Conservation (phyloP, 2,329 filamentous ascomycete species). For the Calonectria fujianensis region DNA sequence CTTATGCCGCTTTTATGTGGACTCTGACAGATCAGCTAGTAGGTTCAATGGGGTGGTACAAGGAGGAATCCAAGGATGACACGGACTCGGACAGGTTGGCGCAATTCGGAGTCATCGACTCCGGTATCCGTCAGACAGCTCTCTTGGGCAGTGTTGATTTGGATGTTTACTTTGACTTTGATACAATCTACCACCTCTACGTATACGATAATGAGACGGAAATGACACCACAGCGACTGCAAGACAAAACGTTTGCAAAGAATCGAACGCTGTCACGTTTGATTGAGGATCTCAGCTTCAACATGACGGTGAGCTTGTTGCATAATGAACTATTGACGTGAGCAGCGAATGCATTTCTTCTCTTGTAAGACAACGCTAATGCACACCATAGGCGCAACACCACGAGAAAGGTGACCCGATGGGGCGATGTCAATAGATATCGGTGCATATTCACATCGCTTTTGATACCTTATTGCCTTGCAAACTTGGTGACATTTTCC, state of each 20-base stretch:
- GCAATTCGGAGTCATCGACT: slow-evolving; percentile 25
- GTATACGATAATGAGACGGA: slow-evolving; percentile 27
- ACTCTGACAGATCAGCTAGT: slow-evolving; percentile 30
- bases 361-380: neutral
- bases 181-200: slow-evolving; percentile 28
- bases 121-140: slow-evolving; percentile 24
- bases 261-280: slow-evolving; percentile 28
- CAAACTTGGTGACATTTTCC: slow-evolving; percentile 20
- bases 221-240: slow-evolving; percentile 19
- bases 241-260: slow-evolving; percentile 30
- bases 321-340: slow-evolving; percentile 35
- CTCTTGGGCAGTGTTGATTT: slow-evolving; percentile 32
- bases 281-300: slow-evolving; percentile 34
- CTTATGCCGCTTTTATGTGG: slow-evolving; percentile 37
- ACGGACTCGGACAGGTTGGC: neutral
- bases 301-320: slow-evolving; percentile 31
- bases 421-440: slow-evolving; percentile 35
- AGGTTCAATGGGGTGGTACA: slow-evolving; percentile 25
- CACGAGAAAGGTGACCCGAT: slow-evolving; percentile 23
- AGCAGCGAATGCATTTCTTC: neutral
- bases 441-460: slow-evolving; percentile 17
- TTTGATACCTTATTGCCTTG: slow-evolving; percentile 28
- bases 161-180: slow-evolving; percentile 33
- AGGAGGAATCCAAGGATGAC: neutral
- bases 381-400: slow-evolving; percentile 4